phyloP scores from a whole-genome alignment of 495 filamentous ascomycete genomes.

The Staphylotrichum tortipilum region DNA sequence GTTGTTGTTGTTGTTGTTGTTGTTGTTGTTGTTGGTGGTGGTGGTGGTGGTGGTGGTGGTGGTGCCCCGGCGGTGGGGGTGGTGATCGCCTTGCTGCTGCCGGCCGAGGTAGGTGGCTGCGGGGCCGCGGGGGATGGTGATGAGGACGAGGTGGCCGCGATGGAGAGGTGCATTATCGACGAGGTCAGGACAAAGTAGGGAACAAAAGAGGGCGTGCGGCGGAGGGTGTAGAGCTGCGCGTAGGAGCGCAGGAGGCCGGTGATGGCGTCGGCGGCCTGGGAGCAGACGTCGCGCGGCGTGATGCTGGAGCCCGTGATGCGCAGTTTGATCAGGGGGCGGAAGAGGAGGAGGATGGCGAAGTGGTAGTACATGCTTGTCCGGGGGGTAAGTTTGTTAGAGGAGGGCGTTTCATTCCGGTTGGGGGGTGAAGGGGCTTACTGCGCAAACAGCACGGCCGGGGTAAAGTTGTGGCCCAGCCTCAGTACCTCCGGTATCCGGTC shows the following conservation, averaged over 20 bases:
- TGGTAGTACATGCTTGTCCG: slow-evolving; percentile 54
- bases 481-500: slow-evolving; percentile 50
- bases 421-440: slow-evolving; percentile 43
- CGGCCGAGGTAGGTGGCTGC: too few species aligned
- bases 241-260: slow-evolving; percentile 49
- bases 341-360: slow-evolving; percentile 53
- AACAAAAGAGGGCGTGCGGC: slow-evolving; percentile 48
- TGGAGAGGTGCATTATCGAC: slow-evolving; percentile 49
- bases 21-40: background rate
- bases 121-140: too few species aligned
- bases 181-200: slow-evolving; percentile 53
- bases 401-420: slow-evolving; percentile 1
- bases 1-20: slow-evolving; percentile 1
- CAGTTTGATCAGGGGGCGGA: slow-evolving; percentile 57
- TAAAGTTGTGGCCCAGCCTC: slow-evolving; percentile 48
- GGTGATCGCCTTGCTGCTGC: too few species aligned
- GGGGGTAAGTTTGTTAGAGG: background rate
- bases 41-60: background rate
- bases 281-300: slow-evolving; percentile 55
- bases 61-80: slow-evolving; percentile 16
- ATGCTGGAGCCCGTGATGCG: slow-evolving; percentile 48
- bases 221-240: slow-evolving; percentile 50
- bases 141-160: slow-evolving; percentile 26
- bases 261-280: slow-evolving; percentile 53
- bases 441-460: slow-evolving; percentile 52